phyloP scores from a whole-genome alignment of 164 flowering plant species.

The Macadamia integrifolia region DNA sequence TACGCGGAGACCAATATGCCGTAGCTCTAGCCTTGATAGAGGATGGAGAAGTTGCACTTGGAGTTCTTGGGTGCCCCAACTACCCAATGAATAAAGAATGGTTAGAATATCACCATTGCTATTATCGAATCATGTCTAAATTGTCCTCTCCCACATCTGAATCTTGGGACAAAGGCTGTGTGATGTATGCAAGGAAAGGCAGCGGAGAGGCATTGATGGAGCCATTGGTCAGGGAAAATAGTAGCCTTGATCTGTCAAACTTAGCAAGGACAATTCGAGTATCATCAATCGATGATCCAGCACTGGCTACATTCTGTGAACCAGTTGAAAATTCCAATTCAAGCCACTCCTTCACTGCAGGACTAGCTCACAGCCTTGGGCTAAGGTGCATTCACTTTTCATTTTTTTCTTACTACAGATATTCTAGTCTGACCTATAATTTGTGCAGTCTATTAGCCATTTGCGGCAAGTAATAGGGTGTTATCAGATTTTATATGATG shows the following conservation, averaged over 20 bases:
- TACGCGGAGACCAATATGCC: slow-evolving; percentile 92
- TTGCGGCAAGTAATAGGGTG: too few relatives aligned
- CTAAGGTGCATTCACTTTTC: slow-evolving; percentile 44
- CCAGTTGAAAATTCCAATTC: slow-evolving; percentile 82
- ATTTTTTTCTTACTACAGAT: not conserved
- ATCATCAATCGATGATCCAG: slow-evolving; percentile 65
- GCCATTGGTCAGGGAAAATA: slow-evolving; percentile 39
- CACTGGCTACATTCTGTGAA: slow-evolving; percentile 78
- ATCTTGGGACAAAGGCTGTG: slow-evolving; percentile 71
- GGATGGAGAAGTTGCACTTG: slow-evolving; percentile 76
- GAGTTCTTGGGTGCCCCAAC: slow-evolving; percentile 95
- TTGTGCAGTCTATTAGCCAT: not conserved
- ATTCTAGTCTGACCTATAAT: not conserved
- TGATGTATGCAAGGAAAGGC: slow-evolving; percentile 64
- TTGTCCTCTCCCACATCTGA: slow-evolving; percentile 38
- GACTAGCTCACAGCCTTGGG: slow-evolving; percentile 75
- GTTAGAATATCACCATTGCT: slow-evolving; percentile 61
- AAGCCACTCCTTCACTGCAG: slow-evolving; percentile 82
- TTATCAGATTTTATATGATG: too few relatives aligned
- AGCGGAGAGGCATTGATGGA: slow-evolving; percentile 79
- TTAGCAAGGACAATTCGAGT: slow-evolving; percentile 52
- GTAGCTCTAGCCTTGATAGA: slow-evolving; percentile 79
- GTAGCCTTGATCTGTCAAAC: slow-evolving; percentile 40
- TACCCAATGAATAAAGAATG: slow-evolving; percentile 80
- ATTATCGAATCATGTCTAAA: slow-evolving; percentile 41